A percentile compares a stretch with the other conserved stretches of the same genome.
Evolutionary conservation across 768 basidiomycete genomes (phyloP).

Genomic region (Ramaria rubella): DNA sequence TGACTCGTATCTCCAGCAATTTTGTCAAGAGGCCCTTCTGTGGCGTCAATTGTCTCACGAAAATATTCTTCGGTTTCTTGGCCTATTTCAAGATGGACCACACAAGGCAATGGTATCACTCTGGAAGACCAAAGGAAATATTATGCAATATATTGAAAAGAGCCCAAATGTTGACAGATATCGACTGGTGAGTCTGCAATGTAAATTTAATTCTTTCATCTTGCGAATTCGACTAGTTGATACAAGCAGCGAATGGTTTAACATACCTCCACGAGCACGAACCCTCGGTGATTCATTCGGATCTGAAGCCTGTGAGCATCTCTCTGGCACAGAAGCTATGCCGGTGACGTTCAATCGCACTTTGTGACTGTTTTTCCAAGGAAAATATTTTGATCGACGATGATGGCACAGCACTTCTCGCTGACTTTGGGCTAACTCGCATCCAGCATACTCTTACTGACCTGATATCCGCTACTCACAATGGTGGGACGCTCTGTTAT

Average conservation of each 20-base stretch:
- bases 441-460: not conserved
- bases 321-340: not conserved
- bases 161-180: not conserved
- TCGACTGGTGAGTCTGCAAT: not conserved
- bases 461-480: not conserved
- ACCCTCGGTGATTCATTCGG: not conserved
- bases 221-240: no score
- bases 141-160: not conserved
- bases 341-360: not conserved
- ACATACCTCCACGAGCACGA: not conserved
- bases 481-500: not conserved
- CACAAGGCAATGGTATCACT: not conserved
- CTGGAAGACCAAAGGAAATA: not conserved
- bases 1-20: not conserved
- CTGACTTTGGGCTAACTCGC: not conserved
- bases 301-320: not conserved
- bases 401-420: not conserved
- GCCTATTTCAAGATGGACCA: not conserved
- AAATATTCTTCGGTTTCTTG: constrained; percentile 3
- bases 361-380: not conserved
- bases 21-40: constrained; percentile 2
- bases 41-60: constrained; percentile 1
- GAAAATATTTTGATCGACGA: constrained; percentile 1
- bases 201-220: no score
- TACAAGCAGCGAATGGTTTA: not conserved